Conservation (phyloP, 305 asterid genomes). For the Withania somnifera region DNA sequence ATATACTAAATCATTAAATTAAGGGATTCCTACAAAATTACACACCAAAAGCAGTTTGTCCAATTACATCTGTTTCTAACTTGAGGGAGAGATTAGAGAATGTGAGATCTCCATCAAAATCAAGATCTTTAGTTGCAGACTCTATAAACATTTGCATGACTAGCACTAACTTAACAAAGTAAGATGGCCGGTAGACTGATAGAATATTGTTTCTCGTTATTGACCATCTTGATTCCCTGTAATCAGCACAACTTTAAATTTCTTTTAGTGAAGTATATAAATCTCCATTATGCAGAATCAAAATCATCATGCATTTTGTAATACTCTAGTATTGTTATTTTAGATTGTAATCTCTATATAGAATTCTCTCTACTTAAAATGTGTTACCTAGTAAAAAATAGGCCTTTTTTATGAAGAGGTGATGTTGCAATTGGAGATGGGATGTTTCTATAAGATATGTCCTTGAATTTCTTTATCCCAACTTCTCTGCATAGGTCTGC, state of each 20-base stretch:
- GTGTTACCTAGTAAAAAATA: constrained; percentile 66
- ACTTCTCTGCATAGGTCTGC: constrained; percentile 87
- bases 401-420: constrained; percentile 94
- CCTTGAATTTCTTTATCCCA: constrained; percentile 79
- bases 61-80: constrained; percentile 78
- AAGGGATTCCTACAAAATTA: too few species aligned
- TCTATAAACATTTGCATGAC: constrained; percentile 74
- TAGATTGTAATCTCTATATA: not conserved
- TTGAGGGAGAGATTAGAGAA: constrained; percentile 79
- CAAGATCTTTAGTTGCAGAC: constrained; percentile 49
- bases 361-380: not conserved
- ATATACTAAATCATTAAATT: too few species aligned
- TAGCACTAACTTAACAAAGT: constrained; percentile 72
- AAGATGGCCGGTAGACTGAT: constrained; percentile 86
- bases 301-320: not conserved
- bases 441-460: constrained; percentile 70
- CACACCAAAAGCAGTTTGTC: constrained; percentile 87
- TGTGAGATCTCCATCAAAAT: constrained; percentile 33
- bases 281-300: not conserved
- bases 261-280: not conserved
- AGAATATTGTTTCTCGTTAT: constrained; percentile 76
- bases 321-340: not conserved
- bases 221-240: constrained; percentile 88
- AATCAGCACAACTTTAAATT: not conserved
- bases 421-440: constrained; percentile 94